Conservation (phyloP, 2,329 filamentous ascomycete species). For the Cephalotrichum gorgonifer region DNA sequence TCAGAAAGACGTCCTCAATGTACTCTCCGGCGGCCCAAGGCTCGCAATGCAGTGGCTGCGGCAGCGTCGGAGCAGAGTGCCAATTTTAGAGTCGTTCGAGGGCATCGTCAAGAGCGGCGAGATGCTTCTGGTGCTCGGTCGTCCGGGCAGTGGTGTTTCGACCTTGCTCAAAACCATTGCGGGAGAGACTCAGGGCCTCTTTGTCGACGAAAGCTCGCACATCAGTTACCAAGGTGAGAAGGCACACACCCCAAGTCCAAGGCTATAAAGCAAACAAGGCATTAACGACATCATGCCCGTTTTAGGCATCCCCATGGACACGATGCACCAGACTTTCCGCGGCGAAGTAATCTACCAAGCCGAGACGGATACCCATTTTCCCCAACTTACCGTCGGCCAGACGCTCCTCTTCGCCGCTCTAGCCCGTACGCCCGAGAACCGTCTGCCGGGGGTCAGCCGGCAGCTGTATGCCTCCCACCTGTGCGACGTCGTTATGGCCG, state of each 20-base stretch:
- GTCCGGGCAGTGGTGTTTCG: constrained; percentile 63
- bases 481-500: constrained; percentile 64
- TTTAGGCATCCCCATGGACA: too few relatives aligned
- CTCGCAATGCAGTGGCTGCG: too few relatives aligned
- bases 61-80: constrained; percentile 58
- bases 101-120: constrained; percentile 60
- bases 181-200: constrained; percentile 74
- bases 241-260: too few relatives aligned
- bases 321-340: constrained; percentile 69
- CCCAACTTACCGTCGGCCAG: constrained; percentile 65
- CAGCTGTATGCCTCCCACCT: constrained; percentile 50
- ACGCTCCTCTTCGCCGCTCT: constrained; percentile 69
- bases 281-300: too few relatives aligned
- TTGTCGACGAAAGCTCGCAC: constrained; percentile 57
- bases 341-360: constrained; percentile 83
- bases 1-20: too few relatives aligned
- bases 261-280: too few relatives aligned
- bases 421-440: constrained; percentile 52
- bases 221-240: constrained; percentile 75
- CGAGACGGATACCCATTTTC: constrained; percentile 75
- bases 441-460: constrained; percentile 47
- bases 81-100: constrained; percentile 57
- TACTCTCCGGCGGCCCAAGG: too few relatives aligned
- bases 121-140: constrained; percentile 66
- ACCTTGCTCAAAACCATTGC: constrained; percentile 79